These are phyloP conservation scores for Priceomyces medius DNA, from an alignment of 805 yeast genomes.

Conservation along the genomic window DNA sequence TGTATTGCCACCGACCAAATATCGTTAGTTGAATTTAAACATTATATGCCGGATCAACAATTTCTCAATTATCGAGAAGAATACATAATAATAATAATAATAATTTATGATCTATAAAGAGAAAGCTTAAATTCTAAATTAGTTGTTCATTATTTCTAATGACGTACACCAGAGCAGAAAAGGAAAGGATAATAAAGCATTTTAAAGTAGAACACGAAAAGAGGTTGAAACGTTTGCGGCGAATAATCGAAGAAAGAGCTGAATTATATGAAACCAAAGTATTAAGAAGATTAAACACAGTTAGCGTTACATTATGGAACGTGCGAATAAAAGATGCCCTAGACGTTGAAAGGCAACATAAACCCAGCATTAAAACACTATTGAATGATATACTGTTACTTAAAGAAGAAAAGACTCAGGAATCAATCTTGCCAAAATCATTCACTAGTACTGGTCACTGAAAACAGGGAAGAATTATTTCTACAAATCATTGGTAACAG, in stretches of 20 bases:
- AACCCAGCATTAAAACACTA: constrained; percentile 30
- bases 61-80: neutral
- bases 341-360: constrained; percentile 43
- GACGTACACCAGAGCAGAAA: constrained; percentile 32
- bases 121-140: neutral
- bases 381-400: constrained; percentile 20
- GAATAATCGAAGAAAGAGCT: constrained; percentile 21
- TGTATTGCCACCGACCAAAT: constrained; percentile 2
- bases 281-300: constrained; percentile 42
- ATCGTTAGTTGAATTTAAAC: neutral
- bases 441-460: neutral
- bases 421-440: neutral
- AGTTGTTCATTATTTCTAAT: constrained; percentile 4
- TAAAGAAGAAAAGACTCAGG: neutral
- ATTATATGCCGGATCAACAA: neutral
- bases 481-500: too few species aligned
- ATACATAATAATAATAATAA: neutral
- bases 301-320: constrained; percentile 50
- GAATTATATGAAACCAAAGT: constrained; percentile 35
- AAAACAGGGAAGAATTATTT: too few species aligned
- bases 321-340: constrained; percentile 45
- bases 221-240: constrained; percentile 23
- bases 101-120: constrained; percentile 1
- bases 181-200: constrained; percentile 31
- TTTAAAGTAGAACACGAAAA: constrained; percentile 22